Evolutionary conservation across 2,329 filamentous ascomycete species (phyloP).

Genomic region (Cercospora sojina): DNA sequence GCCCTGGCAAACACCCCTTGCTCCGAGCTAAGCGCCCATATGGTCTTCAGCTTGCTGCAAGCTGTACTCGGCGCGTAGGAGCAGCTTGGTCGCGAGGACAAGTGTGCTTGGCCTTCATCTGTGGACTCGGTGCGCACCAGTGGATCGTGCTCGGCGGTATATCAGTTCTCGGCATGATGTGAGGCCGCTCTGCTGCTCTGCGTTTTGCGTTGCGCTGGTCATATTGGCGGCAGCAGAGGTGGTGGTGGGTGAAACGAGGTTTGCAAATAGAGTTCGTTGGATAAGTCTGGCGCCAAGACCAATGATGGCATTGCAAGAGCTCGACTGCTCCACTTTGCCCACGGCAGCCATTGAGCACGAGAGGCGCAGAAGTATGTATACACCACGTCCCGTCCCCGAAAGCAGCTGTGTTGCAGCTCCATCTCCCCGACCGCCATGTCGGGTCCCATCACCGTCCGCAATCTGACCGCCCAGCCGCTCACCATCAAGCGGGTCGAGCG

Average conservation of each 20-base stretch:
- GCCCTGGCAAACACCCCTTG: neutral
- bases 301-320: neutral
- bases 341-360: neutral
- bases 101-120: neutral
- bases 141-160: neutral
- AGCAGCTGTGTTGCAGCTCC: neutral
- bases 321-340: neutral
- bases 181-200: neutral
- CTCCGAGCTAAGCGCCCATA: neutral
- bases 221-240: neutral
- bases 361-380: neutral
- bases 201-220: neutral
- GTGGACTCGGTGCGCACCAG: neutral
- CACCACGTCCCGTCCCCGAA: neutral
- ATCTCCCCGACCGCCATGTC: constrained; percentile 26
- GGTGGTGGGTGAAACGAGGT: neutral
- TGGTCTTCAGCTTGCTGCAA: neutral
- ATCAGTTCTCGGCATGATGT: neutral
- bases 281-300: neutral
- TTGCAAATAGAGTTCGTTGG: neutral
- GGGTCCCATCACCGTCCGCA: constrained; percentile 68
- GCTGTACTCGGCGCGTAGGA: neutral
- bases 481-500: constrained; percentile 72
- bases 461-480: constrained; percentile 72
- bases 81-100: neutral